Evolutionary conservation across 805 yeast genomes (phyloP), one percentile per base, ranked within the genome.

Genomic region (Wickerhamiella shivajii): DNA sequence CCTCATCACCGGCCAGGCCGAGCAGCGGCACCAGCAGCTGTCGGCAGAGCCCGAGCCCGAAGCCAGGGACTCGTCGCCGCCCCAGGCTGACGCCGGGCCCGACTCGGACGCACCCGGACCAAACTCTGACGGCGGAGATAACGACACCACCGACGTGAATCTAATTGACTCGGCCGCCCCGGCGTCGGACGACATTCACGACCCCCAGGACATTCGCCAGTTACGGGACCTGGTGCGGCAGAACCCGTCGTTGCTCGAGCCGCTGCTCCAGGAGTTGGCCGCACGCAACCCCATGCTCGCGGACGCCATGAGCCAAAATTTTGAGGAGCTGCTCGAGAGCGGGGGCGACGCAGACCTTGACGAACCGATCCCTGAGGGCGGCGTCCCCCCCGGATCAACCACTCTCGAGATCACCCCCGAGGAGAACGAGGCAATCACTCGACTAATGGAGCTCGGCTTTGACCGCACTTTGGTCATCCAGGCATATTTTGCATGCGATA

Each of bases 401-500:
- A 18, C 29, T 4, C 68, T 80, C 39, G 66, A 63, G 42, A 60
- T 90, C 38, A 69, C 94, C 6, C 74, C 69, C 37, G 90, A 74
- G 46, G 98, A 90, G 51, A 77, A 78, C 51, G 80, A 67, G 40
- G 94, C 97, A n/a, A 80, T 90, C 43, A 66, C 67, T 42, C 71
- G 98, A 52, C 66, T 90, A 44, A 77, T 93, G 55, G 96, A 79
- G 56, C 66, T 90, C 44, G 98, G 98, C 0, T 90, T 90, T 49
- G 94, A 83, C 44, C 70, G 94, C 45, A 67, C 75, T 45, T 62
- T 77, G 37, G 98, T 80, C 28, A 71, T 84, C 40, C 94, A 85
- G 61, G 93, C 92, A 19, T 90, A 81, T 61, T 75, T 90, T 67
- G 97, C 97, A 26, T 90, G 98, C 58, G 98, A 90, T 51, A 87